Conservation (phyloP, 192 early-diverging fungal species). For the Chytriomyces sp. region DNA sequence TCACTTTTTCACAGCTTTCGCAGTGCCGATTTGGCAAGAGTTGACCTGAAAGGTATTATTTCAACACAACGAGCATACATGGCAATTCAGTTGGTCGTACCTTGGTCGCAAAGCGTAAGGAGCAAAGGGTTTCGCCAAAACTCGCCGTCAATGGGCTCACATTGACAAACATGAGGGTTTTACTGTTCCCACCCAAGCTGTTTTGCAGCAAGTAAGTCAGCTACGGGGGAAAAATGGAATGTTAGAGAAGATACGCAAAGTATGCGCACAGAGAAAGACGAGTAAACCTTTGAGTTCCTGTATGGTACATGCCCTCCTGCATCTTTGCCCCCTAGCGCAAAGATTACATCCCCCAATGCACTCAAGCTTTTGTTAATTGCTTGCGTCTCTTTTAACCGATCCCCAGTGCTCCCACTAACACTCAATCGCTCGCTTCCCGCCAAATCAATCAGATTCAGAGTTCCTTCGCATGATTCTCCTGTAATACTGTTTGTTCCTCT, state of each 20-base stretch:
- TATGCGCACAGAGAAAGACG: slow-evolving; percentile 30
- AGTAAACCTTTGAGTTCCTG: slow-evolving; percentile 87
- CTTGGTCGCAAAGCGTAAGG: slow-evolving; percentile 96
- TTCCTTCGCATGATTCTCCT: slow-evolving; percentile 72
- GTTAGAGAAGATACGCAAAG: background rate
- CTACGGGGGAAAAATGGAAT: slow-evolving; percentile 36
- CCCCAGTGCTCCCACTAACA: slow-evolving; percentile 80
- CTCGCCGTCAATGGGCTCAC: slow-evolving; percentile 78
- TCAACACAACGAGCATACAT: background rate
- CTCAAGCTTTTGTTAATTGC: slow-evolving; percentile 95
- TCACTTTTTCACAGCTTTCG: slow-evolving; percentile 43
- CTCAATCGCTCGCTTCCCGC: slow-evolving; percentile 92
- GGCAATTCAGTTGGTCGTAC: slow-evolving; percentile 39
- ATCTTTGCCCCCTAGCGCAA: slow-evolving; percentile 73
- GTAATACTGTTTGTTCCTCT: slow-evolving; percentile 76
- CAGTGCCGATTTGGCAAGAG: slow-evolving; percentile 86
- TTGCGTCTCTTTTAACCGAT: slow-evolving; percentile 89
- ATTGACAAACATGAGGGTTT: slow-evolving; percentile 99
- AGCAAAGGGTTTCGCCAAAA: slow-evolving; percentile 86
- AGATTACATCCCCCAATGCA: slow-evolving; percentile 90
- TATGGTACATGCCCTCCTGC: slow-evolving; percentile 83
- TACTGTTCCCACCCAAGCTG: slow-evolving; percentile 85
- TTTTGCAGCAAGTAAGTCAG: slow-evolving; percentile 74
- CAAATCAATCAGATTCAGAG: slow-evolving; percentile 92
- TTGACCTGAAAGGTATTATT: slow-evolving; percentile 58